These are phyloP conservation scores for Sporothrix sp. DNA, from an alignment of 2,329 filamentous ascomycete species.

Conservation along the genomic window DNA sequence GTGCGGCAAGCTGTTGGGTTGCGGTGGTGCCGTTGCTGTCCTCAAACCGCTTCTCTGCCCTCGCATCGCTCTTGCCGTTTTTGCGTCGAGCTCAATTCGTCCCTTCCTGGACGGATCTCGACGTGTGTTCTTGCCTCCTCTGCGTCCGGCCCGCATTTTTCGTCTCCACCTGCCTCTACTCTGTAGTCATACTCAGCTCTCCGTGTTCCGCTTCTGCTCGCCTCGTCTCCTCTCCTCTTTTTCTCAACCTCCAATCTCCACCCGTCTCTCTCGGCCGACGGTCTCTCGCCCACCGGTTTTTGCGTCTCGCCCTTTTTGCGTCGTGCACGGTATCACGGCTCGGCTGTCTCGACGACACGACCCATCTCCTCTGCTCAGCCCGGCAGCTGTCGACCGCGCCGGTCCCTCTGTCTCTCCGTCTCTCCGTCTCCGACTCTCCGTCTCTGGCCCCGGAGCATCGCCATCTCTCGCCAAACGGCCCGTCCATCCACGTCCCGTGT, in stretches of 20 bases:
- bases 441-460: too few species aligned
- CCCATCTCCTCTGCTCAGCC: too few species aligned
- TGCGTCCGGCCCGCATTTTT: constrained; percentile 1
- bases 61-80: too few species aligned
- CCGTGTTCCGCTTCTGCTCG: background rate
- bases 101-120: background rate
- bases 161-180: background rate
- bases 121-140: background rate
- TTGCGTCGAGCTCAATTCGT: background rate
- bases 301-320: background rate
- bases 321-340: too few species aligned
- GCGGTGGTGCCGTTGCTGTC: too few species aligned
- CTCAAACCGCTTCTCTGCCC: too few species aligned
- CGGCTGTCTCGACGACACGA: too few species aligned
- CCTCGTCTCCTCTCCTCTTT: background rate
- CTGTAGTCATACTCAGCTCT: constrained; percentile 4
- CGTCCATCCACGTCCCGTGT: background rate
- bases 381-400: too few species aligned
- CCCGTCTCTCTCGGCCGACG: background rate
- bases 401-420: too few species aligned
- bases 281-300: background rate
- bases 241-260: background rate
- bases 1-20: too few species aligned
- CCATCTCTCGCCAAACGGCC: background rate
- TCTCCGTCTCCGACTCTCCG: too few species aligned